Conservation (phyloP, 1,284 basidiomycete species). For the Cystobasidium pallidum region DNA sequence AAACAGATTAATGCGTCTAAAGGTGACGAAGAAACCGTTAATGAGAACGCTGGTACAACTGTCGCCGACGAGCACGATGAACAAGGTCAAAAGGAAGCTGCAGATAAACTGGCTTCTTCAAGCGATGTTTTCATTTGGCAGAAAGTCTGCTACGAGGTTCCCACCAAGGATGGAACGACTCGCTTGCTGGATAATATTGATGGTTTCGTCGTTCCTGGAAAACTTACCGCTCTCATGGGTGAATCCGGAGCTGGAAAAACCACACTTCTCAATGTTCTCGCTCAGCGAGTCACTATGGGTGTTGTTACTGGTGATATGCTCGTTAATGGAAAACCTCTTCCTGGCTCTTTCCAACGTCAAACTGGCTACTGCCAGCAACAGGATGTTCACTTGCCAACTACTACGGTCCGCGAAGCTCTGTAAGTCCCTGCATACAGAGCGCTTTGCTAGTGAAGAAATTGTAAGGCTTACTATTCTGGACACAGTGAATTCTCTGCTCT, state of each 20-base stretch:
- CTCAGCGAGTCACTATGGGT: slow-evolving; percentile 75
- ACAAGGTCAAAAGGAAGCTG: slow-evolving; percentile 21
- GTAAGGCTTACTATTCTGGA: neutral
- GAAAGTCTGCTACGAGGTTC: slow-evolving; percentile 60
- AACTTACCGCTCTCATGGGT: slow-evolving; percentile 72
- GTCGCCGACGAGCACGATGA: slow-evolving; percentile 23
- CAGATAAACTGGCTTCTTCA: slow-evolving; percentile 55
- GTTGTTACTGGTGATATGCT: slow-evolving; percentile 76
- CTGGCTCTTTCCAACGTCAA: slow-evolving; percentile 72
- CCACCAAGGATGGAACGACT: slow-evolving; percentile 60
- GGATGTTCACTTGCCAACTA: slow-evolving; percentile 66
- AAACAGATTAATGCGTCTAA: slow-evolving; percentile 44
- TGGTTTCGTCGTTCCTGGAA: slow-evolving; percentile 71
- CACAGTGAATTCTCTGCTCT: slow-evolving; percentile 70
- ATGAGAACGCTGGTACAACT: slow-evolving; percentile 3
- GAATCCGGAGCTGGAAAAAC: slow-evolving; percentile 67
- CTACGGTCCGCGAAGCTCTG: slow-evolving; percentile 77
- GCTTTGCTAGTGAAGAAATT: neutral
- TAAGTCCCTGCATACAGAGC: neutral
- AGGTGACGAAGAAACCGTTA: slow-evolving; percentile 44
- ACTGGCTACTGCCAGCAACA: slow-evolving; percentile 78
- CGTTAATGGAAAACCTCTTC: slow-evolving; percentile 73
- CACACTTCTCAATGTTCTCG: slow-evolving; percentile 65
- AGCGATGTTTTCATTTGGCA: slow-evolving; percentile 60
- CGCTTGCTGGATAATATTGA: slow-evolving; percentile 62